Percentiles rank a stretch among this genome's conserved stretches.
These are phyloP conservation scores for Taphrina communis DNA, from an alignment of 1,139 yeast species.

Conservation along the genomic window DNA sequence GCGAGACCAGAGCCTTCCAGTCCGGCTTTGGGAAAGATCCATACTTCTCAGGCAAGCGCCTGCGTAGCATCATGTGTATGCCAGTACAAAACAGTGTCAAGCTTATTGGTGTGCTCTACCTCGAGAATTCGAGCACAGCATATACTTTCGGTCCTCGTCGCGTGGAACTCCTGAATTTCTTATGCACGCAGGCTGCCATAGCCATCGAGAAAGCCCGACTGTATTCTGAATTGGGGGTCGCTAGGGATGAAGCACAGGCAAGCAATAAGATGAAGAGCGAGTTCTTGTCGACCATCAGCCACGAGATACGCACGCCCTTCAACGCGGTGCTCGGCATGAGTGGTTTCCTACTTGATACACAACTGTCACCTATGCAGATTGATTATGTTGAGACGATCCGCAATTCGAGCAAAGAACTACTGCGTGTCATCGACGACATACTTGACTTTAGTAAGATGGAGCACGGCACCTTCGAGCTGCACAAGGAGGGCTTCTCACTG, in stretches of 20 bases:
- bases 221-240: conserved; percentile 50
- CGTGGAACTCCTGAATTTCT: conserved; percentile 44
- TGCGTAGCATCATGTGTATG: conserved; percentile 45
- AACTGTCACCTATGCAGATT: conserved; percentile 74
- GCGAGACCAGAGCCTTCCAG: conserved; percentile 44
- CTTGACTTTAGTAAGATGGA: conserved; percentile 82
- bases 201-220: conserved; percentile 47
- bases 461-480: conserved; percentile 75
- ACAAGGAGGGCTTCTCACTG: conserved; percentile 67
- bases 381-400: conserved; percentile 82
- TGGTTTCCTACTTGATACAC: conserved; percentile 81
- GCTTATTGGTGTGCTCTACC: conserved; percentile 45
- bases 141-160: conserved; percentile 40
- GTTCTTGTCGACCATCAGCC: conserved; percentile 89
- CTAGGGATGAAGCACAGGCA: conserved; percentile 47
- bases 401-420: conserved; percentile 73
- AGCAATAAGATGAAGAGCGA: conserved; percentile 66
- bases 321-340: conserved; percentile 95
- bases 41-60: conserved; percentile 40
- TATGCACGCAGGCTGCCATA: conserved; percentile 46
- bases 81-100: conserved; percentile 45
- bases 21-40: conserved; percentile 41
- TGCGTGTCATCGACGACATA: conserved; percentile 79
- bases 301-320: conserved; percentile 87
- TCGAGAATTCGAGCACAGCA: conserved; percentile 45